Conservation (phyloP, 2,329 filamentous ascomycete species). For the Colletotrichum limetticola region DNA sequence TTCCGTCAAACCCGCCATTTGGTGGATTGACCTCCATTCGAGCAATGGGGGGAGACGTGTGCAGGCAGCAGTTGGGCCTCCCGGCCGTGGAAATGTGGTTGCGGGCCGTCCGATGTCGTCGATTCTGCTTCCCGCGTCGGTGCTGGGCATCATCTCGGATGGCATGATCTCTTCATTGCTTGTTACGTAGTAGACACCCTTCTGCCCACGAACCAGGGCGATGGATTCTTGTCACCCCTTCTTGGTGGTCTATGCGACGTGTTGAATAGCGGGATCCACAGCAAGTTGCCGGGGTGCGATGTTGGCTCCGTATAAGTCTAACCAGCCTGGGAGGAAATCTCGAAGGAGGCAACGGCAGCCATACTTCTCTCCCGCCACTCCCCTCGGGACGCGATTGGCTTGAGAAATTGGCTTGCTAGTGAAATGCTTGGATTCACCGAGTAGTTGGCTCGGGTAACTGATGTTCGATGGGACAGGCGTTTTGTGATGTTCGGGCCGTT, state of each 20-base stretch:
- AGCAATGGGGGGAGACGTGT: not conserved
- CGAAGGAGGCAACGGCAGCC: constrained; percentile 1
- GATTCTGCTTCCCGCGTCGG: not conserved
- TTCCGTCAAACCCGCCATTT: not conserved
- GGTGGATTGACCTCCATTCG: not conserved
- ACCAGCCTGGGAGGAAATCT: constrained; percentile 6
- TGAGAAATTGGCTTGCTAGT: not conserved
- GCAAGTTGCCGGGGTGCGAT: not conserved
- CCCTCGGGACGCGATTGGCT: not conserved
- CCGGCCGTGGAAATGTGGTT: not conserved
- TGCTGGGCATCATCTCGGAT: constrained; percentile 1
- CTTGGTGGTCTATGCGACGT: constrained; percentile 18
- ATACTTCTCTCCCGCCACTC: not conserved
- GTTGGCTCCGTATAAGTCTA: constrained; percentile 17
- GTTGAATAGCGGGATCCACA: constrained; percentile 1
- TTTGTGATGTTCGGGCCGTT: not conserved
- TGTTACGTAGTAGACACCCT: not conserved
- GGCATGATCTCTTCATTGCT: constrained; percentile 1
- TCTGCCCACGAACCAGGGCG: constrained; percentile 33
- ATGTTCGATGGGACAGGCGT: not conserved
- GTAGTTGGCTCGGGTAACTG: not conserved
- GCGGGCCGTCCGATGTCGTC: not conserved
- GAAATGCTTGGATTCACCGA: not conserved
- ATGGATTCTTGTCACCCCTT: constrained; percentile 11
- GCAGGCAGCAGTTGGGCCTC: constrained; percentile 23